Conservation (phyloP, 106 monocot genomes). For the Phalaenopsis equestris region DNA sequence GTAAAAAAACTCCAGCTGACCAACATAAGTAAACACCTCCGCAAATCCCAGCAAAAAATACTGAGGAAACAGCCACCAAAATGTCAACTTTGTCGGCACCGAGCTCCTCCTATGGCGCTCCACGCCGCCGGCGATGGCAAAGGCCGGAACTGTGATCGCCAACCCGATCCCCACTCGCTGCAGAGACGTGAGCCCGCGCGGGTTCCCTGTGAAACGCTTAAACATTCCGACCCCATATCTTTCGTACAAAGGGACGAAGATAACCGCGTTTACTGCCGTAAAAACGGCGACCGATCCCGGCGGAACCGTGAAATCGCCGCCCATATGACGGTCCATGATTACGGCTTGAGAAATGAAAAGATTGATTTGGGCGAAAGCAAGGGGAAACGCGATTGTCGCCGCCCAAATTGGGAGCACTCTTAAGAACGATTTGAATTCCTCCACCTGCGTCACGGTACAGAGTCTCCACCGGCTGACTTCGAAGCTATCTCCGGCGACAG, state of each 20-base stretch:
- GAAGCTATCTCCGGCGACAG: no score
- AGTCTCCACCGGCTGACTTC: conserved; percentile 27
- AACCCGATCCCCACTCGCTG: conserved; percentile 45
- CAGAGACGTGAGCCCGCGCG: conserved; percentile 34
- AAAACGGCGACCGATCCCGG: conserved; percentile 38
- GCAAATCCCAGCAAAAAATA: conserved; percentile 33
- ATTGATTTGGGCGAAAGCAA: conserved; percentile 42
- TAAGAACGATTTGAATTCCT: conserved; percentile 47
- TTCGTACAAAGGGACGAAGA: conserved; percentile 39
- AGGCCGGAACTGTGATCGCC: conserved; percentile 26
- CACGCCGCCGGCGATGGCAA: conserved; percentile 19
- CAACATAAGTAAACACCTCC: conserved; percentile 44
- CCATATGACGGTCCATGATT: conserved; percentile 26
- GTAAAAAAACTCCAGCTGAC: conserved; percentile 56
- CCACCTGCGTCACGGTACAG: conserved; percentile 56
- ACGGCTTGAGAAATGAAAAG: conserved; percentile 43
- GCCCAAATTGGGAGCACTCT: conserved; percentile 54
- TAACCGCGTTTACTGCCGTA: conserved; percentile 22
- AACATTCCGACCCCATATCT: conserved; percentile 18
- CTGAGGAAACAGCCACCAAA: conserved; percentile 48
- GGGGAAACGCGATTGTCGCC: conserved; percentile 30
- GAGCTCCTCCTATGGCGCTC: conserved; percentile 21
- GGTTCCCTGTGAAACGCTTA: conserved; percentile 26
- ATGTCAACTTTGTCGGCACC: neutral
- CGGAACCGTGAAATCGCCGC: conserved; percentile 19